phyloP scores from a whole-genome alignment of 225 moss, liverwort and hornwort genomes.

The Climacium dendroides region DNA sequence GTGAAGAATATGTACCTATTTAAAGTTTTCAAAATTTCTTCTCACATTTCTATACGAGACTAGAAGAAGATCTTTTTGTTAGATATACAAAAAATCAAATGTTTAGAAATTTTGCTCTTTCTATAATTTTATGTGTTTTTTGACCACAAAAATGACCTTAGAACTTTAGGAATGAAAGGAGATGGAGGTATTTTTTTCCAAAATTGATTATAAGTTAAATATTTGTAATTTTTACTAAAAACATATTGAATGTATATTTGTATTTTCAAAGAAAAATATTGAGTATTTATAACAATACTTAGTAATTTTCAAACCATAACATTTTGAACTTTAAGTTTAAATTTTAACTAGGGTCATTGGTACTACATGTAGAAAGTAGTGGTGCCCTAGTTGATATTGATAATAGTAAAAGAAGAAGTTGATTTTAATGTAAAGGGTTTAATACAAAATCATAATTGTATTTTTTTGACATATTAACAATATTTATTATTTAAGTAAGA shows the following conservation, averaged over 20 bases:
- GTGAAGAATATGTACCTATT: too few relatives aligned
- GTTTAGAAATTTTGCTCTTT: neutral
- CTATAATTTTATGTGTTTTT: neutral
- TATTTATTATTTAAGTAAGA: too few relatives aligned
- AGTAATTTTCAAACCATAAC: neutral
- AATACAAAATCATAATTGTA: too few relatives aligned
- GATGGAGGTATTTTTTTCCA: fast-evolving
- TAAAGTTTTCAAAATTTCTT: too few relatives aligned
- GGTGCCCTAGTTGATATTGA: neutral
- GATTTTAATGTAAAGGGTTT: too few relatives aligned
- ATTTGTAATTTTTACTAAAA: too few relatives aligned
- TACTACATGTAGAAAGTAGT: fast-evolving
- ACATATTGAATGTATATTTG: neutral
- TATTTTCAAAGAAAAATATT: neutral
- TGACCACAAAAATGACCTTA: fast-evolving
- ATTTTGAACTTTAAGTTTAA: neutral
- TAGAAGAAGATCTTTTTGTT: fast-evolving
- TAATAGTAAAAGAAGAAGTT: too few relatives aligned
- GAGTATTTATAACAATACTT: neutral
- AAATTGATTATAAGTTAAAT: neutral
- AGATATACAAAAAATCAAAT: neutral
- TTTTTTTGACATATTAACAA: neutral
- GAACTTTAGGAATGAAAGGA: fast-evolving
- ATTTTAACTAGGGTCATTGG: too few relatives aligned
- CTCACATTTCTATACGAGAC: neutral